Percentiles rank a stretch among this genome's conserved stretches.
phyloP scores from a whole-genome alignment of 208 protist species.

The Acanthamoeba castellanii region DNA sequence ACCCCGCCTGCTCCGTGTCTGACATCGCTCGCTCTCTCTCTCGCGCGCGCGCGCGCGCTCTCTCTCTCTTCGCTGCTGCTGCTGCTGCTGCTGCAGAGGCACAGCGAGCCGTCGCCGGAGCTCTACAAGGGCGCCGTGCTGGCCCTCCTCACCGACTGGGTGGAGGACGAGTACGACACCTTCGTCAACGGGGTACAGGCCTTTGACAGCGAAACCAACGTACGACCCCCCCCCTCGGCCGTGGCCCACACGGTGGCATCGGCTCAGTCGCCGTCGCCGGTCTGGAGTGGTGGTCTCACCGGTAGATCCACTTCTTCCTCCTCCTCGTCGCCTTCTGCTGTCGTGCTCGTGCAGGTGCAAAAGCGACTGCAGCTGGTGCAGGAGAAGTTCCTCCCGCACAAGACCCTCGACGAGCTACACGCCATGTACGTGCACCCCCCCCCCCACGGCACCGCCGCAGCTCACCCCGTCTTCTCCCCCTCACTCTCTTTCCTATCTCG shows the following conservation, averaged over 20 bases:
- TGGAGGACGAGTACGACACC: conserved; percentile 42
- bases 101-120: background rate
- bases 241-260: no score
- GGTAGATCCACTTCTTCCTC: background rate
- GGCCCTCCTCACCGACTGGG: background rate
- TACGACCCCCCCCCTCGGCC: background rate
- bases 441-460: background rate
- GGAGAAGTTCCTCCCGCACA: conserved; percentile 35
- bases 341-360: conserved; percentile 7
- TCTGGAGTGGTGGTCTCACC: no score
- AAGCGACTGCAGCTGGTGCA: conserved; percentile 23
- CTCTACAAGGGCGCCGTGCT: conserved; percentile 26
- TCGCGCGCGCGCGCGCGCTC: background rate
- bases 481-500: background rate
- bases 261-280: no score
- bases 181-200: conserved; percentile 29
- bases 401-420: conserved; percentile 47
- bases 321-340: background rate
- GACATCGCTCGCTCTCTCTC: background rate
- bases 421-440: conserved; percentile 20
- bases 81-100: background rate
- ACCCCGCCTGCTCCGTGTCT: no score
- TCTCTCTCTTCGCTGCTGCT: background rate
- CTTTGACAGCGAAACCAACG: conserved; percentile 32
- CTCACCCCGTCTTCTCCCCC: background rate